Evolutionary conservation across 208 protist genomes (phyloP).

Genomic region (Wallacemonas sp.): DNA sequence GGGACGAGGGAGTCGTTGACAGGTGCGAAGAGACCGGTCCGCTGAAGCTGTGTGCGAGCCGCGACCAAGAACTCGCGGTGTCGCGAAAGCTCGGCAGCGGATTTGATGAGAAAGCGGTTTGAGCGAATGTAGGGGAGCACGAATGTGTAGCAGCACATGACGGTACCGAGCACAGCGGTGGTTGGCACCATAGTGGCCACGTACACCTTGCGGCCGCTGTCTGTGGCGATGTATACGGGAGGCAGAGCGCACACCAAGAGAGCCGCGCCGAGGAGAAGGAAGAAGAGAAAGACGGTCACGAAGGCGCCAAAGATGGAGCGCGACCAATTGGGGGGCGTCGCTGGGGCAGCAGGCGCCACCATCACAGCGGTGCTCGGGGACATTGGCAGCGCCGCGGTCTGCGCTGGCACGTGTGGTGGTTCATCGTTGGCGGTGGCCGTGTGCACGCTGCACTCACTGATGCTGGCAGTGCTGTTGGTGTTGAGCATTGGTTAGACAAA

Average conservation of each 20-base stretch:
- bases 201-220: conserved; percentile 29
- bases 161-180: conserved; percentile 35
- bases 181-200: conserved; percentile 49
- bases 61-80: conserved; percentile 22
- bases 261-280: conserved; percentile 26
- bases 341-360: background rate
- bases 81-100: conserved; percentile 27
- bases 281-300: conserved; percentile 26
- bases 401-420: no score
- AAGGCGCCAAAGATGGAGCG: conserved; percentile 15
- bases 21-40: background rate
- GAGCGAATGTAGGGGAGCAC: conserved; percentile 31
- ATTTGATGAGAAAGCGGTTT: conserved; percentile 30
- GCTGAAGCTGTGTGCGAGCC: background rate
- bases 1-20: background rate
- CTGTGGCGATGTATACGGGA: conserved; percentile 34
- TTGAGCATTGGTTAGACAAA: no score
- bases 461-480: no score
- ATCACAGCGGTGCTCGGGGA: background rate
- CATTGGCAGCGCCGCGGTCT: no score
- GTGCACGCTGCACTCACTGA: background rate
- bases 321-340: conserved; percentile 2
- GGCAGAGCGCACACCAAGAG: conserved; percentile 49
- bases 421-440: background rate
- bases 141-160: conserved; percentile 47